A percentile compares a stretch with the other conserved stretches of the same genome.
Conservation (phyloP, 805 yeast genomes). For the Candida sithepensis region DNA sequence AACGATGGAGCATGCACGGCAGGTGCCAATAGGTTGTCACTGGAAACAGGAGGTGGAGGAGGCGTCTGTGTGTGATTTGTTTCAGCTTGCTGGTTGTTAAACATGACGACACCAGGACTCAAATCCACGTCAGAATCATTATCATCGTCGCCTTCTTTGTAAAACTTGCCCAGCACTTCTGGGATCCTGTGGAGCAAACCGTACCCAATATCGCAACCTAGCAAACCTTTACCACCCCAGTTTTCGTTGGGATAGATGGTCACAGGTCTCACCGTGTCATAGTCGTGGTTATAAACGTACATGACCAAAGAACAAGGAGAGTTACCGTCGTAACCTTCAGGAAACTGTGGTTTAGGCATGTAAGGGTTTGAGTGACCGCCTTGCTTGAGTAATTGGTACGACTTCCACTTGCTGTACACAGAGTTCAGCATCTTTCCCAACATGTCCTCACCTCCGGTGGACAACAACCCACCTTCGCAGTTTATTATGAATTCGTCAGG, state of each 20-base stretch:
- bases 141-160: conserved; percentile 12
- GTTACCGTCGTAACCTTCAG: conserved; percentile 1
- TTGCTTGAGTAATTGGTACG: conserved; percentile 6
- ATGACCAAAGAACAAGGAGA: conserved; percentile 40
- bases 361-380: conserved; percentile 5
- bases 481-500: conserved; percentile 91
- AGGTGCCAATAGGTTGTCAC: conserved; percentile 17
- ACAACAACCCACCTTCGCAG: conserved; percentile 78
- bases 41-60: conserved; percentile 6
- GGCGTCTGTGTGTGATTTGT: no score
- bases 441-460: conserved; percentile 83
- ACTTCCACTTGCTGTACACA: conserved; percentile 37
- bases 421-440: conserved; percentile 64
- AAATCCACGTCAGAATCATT: conserved; percentile 19
- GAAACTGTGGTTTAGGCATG: conserved; percentile 23
- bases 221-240: conserved; percentile 81
- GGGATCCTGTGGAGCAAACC: conserved; percentile 80
- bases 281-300: conserved; percentile 85
- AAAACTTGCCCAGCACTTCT: conserved; percentile 48
- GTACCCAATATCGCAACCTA: conserved; percentile 95
- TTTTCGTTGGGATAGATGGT: conserved; percentile 66
- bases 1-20: conserved; percentile 25
- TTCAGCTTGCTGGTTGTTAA: conserved; percentile 9
- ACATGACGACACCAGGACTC: conserved; percentile 25
- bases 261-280: conserved; percentile 82